Percentiles rank a stretch among this genome's conserved stretches.
Evolutionary conservation across 1,139 yeast species (phyloP).

Genomic region (Pichia cactophila): DNA sequence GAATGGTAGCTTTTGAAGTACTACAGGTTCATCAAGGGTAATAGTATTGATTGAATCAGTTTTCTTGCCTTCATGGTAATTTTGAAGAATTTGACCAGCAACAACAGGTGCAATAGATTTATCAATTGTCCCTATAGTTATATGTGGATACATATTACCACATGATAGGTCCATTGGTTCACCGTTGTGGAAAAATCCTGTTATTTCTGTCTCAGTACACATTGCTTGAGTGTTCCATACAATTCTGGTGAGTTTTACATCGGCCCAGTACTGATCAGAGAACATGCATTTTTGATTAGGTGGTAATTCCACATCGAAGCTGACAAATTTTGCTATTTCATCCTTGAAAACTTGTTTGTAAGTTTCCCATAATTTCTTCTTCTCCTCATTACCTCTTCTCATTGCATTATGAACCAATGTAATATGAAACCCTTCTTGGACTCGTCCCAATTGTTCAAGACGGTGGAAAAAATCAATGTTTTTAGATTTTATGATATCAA

Average conservation of each 20-base stretch:
- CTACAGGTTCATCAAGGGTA: constrained; percentile 11
- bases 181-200: constrained; percentile 21
- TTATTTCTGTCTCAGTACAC: constrained; percentile 47
- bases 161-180: constrained; percentile 21
- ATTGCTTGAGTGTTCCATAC: constrained; percentile 48
- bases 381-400: constrained; percentile 27
- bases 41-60: constrained; percentile 7
- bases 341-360: constrained; percentile 9
- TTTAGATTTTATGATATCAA: constrained; percentile 1
- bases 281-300: constrained; percentile 23
- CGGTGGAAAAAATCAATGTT: constrained; percentile 5
- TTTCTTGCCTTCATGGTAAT: constrained; percentile 13
- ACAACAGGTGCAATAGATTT: constrained; percentile 21
- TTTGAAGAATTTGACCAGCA: constrained; percentile 35
- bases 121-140: constrained; percentile 60
- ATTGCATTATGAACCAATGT: constrained; percentile 59
- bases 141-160: constrained; percentile 52
- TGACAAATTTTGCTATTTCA: constrained; percentile 11
- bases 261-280: constrained; percentile 14
- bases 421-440: constrained; percentile 63
- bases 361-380: constrained; percentile 16
- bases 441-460: constrained; percentile 23
- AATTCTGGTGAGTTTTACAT: constrained; percentile 37
- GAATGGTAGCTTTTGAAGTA: constrained; percentile 15
- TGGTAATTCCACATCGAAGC: constrained; percentile 8